phyloP scores from a whole-genome alignment of 306 rosid genomes.

The apple (Malus domestica) region DNA sequence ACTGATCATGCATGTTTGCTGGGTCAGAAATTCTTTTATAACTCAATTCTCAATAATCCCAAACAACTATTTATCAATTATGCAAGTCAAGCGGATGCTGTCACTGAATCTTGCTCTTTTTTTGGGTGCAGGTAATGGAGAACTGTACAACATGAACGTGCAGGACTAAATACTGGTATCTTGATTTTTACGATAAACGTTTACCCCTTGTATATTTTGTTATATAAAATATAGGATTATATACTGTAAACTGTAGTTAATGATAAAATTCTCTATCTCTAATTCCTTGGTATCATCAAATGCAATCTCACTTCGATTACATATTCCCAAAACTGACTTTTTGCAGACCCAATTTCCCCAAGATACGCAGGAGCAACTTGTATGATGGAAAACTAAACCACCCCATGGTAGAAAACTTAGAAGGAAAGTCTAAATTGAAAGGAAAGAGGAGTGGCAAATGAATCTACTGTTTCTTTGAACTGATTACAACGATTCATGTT shows the following conservation, averaged over 20 bases:
- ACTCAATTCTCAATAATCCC: background rate
- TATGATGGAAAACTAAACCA: background rate
- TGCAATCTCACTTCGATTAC: background rate
- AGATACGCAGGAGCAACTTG: background rate
- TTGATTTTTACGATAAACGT: too few relatives aligned
- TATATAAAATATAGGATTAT: background rate
- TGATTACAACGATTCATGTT: too few relatives aligned
- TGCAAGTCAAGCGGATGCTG: background rate
- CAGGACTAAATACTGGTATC: background rate
- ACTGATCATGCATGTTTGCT: background rate
- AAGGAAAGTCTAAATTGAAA: too few relatives aligned
- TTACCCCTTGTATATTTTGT: too few relatives aligned
- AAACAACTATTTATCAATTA: background rate
- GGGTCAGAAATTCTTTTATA: constrained; percentile 1
- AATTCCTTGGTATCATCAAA: background rate
- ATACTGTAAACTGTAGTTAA: too few relatives aligned
- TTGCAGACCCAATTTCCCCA: background rate
- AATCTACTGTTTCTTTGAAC: too few relatives aligned
- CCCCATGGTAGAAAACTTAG: background rate
- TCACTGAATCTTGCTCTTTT: background rate
- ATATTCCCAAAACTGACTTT: background rate
- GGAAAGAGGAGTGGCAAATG: too few relatives aligned
- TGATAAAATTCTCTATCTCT: background rate
- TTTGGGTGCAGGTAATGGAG: background rate
- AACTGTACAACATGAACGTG: background rate